Conservation (phyloP, 495 filamentous ascomycete species). For the Penicillium argentinense region DNA sequence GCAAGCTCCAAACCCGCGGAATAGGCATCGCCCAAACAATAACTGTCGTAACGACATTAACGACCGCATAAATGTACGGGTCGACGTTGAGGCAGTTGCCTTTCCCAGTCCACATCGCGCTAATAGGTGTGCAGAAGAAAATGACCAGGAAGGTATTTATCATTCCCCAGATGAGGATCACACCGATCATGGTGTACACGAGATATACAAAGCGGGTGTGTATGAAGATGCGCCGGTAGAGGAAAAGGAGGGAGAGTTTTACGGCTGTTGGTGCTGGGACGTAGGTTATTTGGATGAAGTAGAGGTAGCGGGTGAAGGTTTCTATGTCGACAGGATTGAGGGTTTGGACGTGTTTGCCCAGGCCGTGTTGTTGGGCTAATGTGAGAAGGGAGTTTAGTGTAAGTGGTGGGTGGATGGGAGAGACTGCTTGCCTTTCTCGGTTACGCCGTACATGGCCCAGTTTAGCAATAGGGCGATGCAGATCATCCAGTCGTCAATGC, state of each 20-base stretch:
- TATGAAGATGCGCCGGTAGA: not conserved
- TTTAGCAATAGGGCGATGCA: not conserved
- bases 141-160: not conserved
- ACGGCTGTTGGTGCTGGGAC: not conserved
- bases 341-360: not conserved
- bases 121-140: not conserved
- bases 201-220: not conserved
- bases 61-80: not conserved
- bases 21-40: conserved; percentile 1
- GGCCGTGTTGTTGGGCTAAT: not conserved
- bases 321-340: not conserved
- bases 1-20: not conserved
- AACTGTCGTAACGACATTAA: not conserved
- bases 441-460: not conserved
- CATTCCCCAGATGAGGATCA: not conserved
- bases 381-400: not conserved
- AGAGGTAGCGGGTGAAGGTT: not conserved
- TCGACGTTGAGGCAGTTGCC: not conserved
- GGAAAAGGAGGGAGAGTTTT: not conserved
- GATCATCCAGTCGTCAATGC: not conserved
- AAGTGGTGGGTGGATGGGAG: too few species aligned
- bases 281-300: conserved; percentile 1
- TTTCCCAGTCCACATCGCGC: not conserved
- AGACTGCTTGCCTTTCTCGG: not conserved
- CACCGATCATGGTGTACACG: not conserved